phyloP scores from a whole-genome alignment of 768 basidiomycete species.

The Sarcodon sp. region DNA sequence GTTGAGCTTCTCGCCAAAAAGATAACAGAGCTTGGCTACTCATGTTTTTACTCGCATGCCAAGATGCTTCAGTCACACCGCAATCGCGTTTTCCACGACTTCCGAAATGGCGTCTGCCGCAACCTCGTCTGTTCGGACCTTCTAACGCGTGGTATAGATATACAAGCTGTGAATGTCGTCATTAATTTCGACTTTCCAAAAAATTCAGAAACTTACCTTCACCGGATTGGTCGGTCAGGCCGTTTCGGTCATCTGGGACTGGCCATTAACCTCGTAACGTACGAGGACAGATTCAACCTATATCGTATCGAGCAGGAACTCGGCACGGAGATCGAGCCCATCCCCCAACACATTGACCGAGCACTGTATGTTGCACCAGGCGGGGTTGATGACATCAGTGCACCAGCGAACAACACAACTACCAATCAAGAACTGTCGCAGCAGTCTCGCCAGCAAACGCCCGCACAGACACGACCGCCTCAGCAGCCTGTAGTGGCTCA shows the following conservation, averaged over 20 bases:
- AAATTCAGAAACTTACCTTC: slow-evolving; percentile 97
- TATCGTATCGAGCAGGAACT: slow-evolving; percentile 98
- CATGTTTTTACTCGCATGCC: slow-evolving; percentile 99
- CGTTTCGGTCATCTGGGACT: slow-evolving; percentile 95
- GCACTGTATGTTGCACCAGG: slow-evolving; percentile 85
- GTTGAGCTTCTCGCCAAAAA: slow-evolving; percentile 99
- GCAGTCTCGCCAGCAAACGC: slow-evolving; percentile 20
- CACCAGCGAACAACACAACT: slow-evolving; percentile 18
- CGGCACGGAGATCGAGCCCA: slow-evolving; percentile 94
- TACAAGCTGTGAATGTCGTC: slow-evolving; percentile 99
- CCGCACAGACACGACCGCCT: slow-evolving; percentile 8
- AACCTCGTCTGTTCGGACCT: slow-evolving; percentile 98
- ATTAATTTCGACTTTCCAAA: slow-evolving; percentile 99
- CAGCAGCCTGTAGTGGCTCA: slow-evolving; percentile 12
- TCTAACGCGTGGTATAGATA: slow-evolving; percentile 97
- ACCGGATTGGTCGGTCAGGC: slow-evolving; percentile 95
- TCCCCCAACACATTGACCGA: slow-evolving; percentile 84
- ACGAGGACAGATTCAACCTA: slow-evolving; percentile 95
- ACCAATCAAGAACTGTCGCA: slow-evolving; percentile 27
- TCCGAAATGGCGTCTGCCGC: slow-evolving; percentile 95
- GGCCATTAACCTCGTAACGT: slow-evolving; percentile 96
- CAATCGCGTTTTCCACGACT: slow-evolving; percentile 99
- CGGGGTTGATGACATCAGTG: slow-evolving; percentile 6
- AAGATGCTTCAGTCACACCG: slow-evolving; percentile 99
- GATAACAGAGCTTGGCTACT: slow-evolving; percentile 98